phyloP scores from a whole-genome alignment of 2,329 filamentous ascomycete genomes.

The Fusarium guadeloupense region DNA sequence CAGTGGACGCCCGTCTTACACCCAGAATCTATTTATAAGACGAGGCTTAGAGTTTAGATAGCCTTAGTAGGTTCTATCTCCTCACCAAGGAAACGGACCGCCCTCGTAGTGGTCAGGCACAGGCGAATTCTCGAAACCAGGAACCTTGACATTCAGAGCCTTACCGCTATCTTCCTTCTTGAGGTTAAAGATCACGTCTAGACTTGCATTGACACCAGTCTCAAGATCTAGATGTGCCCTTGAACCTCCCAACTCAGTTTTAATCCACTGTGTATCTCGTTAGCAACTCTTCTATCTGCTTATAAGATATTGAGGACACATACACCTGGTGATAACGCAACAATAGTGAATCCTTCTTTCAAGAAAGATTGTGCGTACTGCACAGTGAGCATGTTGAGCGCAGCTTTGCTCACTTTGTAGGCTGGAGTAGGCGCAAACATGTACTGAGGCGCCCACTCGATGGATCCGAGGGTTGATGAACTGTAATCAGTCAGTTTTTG shows the following conservation, averaged over 20 bases:
- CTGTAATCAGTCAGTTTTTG: background rate
- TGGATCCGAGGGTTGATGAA: constrained; percentile 41
- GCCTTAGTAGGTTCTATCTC: background rate
- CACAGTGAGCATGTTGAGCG: constrained; percentile 57
- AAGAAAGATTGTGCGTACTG: constrained; percentile 51
- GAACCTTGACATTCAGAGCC: constrained; percentile 22
- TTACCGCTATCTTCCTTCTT: constrained; percentile 18
- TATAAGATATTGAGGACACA: background rate
- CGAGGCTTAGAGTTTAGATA: no score
- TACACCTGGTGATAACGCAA: constrained; percentile 53
- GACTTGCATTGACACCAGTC: constrained; percentile 43
- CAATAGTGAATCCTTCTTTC: constrained; percentile 53
- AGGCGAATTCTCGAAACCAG: constrained; percentile 18
- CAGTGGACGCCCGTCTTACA: no score
- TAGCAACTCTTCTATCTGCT: background rate
- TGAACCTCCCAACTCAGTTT: background rate
- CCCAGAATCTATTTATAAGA: no score
- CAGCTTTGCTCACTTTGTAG: constrained; percentile 59
- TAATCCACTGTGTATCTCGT: background rate
- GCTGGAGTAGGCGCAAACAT: constrained; percentile 43
- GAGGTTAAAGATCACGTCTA: constrained; percentile 7
- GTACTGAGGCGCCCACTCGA: constrained; percentile 42
- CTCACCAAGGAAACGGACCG: constrained; percentile 10
- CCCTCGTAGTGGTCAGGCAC: constrained; percentile 10
- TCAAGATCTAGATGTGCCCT: background rate